Evolutionary conservation across 345 rosid genomes (phyloP).

Genomic region (Syzygium oleosum): DNA sequence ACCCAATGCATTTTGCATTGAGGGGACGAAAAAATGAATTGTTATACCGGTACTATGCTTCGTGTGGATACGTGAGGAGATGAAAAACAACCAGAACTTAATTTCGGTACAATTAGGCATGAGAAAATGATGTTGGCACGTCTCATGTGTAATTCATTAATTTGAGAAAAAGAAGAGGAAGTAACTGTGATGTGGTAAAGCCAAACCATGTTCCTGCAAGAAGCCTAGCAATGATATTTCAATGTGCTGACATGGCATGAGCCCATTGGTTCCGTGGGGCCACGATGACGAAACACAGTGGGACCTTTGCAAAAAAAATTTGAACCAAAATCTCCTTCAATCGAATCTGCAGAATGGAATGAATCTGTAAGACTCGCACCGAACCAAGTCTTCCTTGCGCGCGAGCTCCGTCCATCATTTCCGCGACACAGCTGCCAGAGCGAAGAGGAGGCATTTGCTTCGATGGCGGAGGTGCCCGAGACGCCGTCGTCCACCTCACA

Average conservation of each 20-base stretch:
- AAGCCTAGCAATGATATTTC: not conserved
- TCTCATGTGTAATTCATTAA: not conserved
- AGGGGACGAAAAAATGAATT: not conserved
- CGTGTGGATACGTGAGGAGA: not conserved
- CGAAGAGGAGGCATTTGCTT: not conserved
- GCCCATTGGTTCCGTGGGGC: not conserved
- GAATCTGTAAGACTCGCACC: not conserved
- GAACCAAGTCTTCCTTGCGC: not conserved
- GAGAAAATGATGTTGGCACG: not conserved
- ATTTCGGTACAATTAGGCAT: not conserved
- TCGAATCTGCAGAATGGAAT: not conserved
- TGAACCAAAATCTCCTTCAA: not conserved
- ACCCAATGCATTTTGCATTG: not conserved
- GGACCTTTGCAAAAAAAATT: not conserved
- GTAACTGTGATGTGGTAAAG: not conserved
- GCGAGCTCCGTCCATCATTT: not conserved
- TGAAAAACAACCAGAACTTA: not conserved
- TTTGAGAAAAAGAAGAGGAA: not conserved
- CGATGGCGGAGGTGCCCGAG: constrained; percentile 40
- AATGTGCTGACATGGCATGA: not conserved
- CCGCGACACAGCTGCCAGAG: not conserved
- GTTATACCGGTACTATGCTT: not conserved
- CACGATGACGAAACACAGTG: not conserved
- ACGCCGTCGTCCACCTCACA: constrained; percentile 18
- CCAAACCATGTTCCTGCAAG: not conserved